Evolutionary conservation across 179 eudicot species (phyloP).

Genomic region (Spergularia azorica): DNA sequence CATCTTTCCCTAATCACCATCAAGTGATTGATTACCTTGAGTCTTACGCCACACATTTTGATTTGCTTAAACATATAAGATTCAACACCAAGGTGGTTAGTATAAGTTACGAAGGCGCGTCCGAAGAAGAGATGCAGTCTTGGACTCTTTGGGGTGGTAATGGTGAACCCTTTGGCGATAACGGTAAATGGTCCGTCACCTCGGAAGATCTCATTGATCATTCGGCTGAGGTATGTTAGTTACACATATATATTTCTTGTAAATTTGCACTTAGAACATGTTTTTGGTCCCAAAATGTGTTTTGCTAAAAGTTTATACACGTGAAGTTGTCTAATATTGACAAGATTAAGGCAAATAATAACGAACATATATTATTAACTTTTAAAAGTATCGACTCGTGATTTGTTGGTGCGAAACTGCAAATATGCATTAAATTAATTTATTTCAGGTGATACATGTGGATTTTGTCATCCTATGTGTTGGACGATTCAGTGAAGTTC

Average conservation of each 20-base stretch:
- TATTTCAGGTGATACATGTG: constrained; percentile 36
- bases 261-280: no score
- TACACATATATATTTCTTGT: no score
- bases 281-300: no score
- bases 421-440: no score
- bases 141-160: constrained; percentile 49
- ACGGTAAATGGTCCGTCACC: constrained; percentile 49
- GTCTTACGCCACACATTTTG: constrained; percentile 56
- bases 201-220: constrained; percentile 28
- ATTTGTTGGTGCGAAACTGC: no score
- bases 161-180: constrained; percentile 35
- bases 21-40: constrained; percentile 52
- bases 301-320: no score
- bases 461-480: constrained; percentile 56
- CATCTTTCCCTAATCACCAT: constrained; percentile 41
- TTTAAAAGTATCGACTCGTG: no score
- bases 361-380: no score
- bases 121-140: constrained; percentile 26
- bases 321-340: no score
- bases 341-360: no score
- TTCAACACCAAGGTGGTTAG: constrained; percentile 43
- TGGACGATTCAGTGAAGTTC: constrained; percentile 55
- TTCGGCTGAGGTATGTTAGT: constrained; percentile 33
- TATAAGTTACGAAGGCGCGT: constrained; percentile 35
- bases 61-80: constrained; percentile 38